Percentiles rank a stretch among this genome's conserved stretches.
These are phyloP conservation scores for Exophiala dermatitidis DNA, from an alignment of 2,329 filamentous ascomycete species.

Conservation along the genomic window DNA sequence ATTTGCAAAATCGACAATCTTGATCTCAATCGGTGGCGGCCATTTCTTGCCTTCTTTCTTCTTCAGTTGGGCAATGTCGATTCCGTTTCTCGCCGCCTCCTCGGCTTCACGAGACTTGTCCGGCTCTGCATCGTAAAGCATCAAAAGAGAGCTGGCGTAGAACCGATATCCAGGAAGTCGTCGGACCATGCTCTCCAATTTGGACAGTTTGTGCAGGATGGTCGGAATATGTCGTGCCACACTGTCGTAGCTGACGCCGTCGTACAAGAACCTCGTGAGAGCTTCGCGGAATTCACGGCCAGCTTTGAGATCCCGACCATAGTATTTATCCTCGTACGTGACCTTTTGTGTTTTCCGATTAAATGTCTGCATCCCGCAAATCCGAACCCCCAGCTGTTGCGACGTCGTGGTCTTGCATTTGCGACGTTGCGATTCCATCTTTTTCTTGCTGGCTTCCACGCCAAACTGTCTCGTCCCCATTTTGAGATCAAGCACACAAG, in stretches of 20 bases:
- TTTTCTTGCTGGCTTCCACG: slow-evolving; percentile 83
- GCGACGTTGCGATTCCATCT: slow-evolving; percentile 82
- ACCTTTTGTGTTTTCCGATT: slow-evolving; percentile 76
- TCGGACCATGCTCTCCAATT: slow-evolving; percentile 75
- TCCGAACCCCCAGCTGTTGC: slow-evolving; percentile 78
- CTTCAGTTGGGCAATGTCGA: slow-evolving; percentile 26
- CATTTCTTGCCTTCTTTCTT: slow-evolving; percentile 27
- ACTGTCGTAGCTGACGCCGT: slow-evolving; percentile 73
- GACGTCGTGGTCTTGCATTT: slow-evolving; percentile 94
- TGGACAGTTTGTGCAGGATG: slow-evolving; percentile 73
- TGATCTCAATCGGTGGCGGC: slow-evolving; percentile 67
- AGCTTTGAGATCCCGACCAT: slow-evolving; percentile 77
- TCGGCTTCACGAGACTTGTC: slow-evolving; percentile 31
- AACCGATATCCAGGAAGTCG: slow-evolving; percentile 80
- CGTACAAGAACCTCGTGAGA: slow-evolving; percentile 81
- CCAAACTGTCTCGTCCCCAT: slow-evolving; percentile 98
- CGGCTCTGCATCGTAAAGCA: slow-evolving; percentile 88
- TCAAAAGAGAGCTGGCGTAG: slow-evolving; percentile 87
- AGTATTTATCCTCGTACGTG: slow-evolving; percentile 98
- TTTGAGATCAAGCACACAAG: slow-evolving; percentile 94
- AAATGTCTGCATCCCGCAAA: slow-evolving; percentile 96
- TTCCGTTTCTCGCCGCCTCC: slow-evolving; percentile 21
- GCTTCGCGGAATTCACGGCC: slow-evolving; percentile 84
- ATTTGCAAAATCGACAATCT: slow-evolving; percentile 98
- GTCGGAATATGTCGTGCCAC: slow-evolving; percentile 80